Base-by-base conservation (phyloP, 495 filamentous ascomycete genomes). In the Penicillium pancosmium region DNA sequence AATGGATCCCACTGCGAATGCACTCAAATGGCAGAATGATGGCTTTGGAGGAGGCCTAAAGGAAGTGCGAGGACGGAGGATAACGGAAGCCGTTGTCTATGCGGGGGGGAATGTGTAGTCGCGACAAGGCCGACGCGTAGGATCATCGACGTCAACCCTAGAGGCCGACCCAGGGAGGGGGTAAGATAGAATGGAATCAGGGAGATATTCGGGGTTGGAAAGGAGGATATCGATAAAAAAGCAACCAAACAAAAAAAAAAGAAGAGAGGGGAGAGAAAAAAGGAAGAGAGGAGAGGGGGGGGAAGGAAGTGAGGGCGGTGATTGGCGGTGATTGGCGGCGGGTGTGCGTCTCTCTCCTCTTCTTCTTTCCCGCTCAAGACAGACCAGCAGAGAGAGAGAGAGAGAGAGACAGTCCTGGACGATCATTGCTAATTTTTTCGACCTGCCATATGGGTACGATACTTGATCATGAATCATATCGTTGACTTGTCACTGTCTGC, bases 51-150 rank as follows among this genome's bases (percentile, higher is more conserved):
- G 15, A 21, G 13, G 27, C 23, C 33, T 27, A 43, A 48, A n/a
- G 48, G 27, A 35, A 19, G 48, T 16, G 50, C 54, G 55, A 56
- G 33, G 65, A 68, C 55, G 62, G 58, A 67, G 65, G 65, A 59
- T 57, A 63, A 66, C 62, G 58, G 52, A 58, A 63, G 57, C 67
- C 63, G 65, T 70, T 65, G 63, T 65, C 60, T 77, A 71, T 73
- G 70, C 67, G 74, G 74, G 70, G 67, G 72, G 69, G 52, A 56
- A 68, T 4, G 15, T 5, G n/a, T 48, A 27, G 19, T 12, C 75
- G 75, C 73, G 71, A 74, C 65, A 62, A 54, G 57, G 61, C 63
- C 63, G 68, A 74, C 73, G 75, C 72, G 72, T 70, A 71, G 57
- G 44, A 70, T 67, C 68, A 73, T 74, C 61, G 62, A 63, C 61